These are phyloP conservation scores for Gossypium mustelinum DNA, from an alignment of 345 rosid genomes.

Conservation along the genomic window DNA sequence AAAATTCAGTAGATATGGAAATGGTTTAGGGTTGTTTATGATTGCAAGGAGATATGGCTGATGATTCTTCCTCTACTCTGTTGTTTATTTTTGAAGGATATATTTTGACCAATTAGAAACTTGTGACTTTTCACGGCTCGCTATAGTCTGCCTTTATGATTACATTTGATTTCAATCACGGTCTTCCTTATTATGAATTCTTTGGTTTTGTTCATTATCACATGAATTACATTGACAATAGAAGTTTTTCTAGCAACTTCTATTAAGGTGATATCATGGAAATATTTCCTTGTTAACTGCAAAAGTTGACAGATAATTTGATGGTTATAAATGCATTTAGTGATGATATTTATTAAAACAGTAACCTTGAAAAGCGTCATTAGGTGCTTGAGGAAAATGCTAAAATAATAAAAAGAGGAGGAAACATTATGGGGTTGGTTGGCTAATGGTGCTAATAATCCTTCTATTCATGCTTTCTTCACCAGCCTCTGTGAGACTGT, in stretches of 20 bases:
- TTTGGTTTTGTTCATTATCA: not conserved
- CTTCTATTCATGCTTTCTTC: conserved; percentile 1
- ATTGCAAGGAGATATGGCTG: not conserved
- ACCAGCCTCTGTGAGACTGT: not conserved
- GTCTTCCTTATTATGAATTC: not conserved
- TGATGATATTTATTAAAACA: not conserved
- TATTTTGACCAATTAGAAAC: not conserved
- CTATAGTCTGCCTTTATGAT: not conserved
- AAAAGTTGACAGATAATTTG: not conserved
- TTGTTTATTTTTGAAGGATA: not conserved
- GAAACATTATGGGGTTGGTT: not conserved
- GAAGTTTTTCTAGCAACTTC: not conserved
- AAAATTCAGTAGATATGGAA: not conserved
- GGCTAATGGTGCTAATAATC: conserved; percentile 4
- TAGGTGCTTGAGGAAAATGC: not conserved
- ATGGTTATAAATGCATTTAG: not conserved
- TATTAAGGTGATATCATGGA: not conserved
- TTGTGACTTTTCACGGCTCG: not conserved
- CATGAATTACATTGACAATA: not conserved
- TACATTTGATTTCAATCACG: not conserved
- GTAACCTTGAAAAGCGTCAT: not conserved
- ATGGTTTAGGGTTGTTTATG: not conserved
- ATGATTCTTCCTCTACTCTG: not conserved
- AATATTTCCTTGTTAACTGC: not conserved
- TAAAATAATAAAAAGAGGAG: not conserved